Evolutionary conservation across 306 rosid species (phyloP).

Genomic region (Inga laurina): DNA sequence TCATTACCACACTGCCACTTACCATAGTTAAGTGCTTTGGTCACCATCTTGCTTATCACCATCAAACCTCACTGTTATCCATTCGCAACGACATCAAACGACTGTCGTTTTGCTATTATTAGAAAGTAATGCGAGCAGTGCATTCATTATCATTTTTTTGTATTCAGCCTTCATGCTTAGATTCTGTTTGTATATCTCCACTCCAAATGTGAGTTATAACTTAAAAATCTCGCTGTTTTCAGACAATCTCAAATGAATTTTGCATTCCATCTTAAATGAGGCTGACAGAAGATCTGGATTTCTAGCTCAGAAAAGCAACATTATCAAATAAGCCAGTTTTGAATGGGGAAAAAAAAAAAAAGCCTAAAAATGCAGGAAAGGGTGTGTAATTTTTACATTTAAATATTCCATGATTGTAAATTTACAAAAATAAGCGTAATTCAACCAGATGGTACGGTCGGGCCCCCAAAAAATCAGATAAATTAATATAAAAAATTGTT

Average conservation of each 20-base stretch:
- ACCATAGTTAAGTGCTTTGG: neutral
- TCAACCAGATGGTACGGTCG: neutral
- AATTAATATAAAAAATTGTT: neutral
- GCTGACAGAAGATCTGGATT: neutral
- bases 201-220: neutral
- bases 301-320: neutral
- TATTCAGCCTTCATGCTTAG: neutral
- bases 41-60: constrained; percentile 9
- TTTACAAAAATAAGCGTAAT: neutral
- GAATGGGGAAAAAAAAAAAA: too few relatives aligned
- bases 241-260: neutral
- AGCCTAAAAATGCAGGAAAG: too few relatives aligned
- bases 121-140: neutral
- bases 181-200: neutral
- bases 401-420: constrained; percentile 19
- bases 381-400: too few relatives aligned
- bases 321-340: neutral
- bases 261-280: neutral
- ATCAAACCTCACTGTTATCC: neutral
- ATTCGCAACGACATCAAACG: neutral
- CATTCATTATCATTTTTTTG: neutral
- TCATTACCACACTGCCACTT: neutral
- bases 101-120: neutral
- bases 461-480: neutral
- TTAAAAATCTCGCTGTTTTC: neutral